Evolutionary conservation across 495 filamentous ascomycete species (phyloP).

Genomic region (Aspergillus indologenus): DNA sequence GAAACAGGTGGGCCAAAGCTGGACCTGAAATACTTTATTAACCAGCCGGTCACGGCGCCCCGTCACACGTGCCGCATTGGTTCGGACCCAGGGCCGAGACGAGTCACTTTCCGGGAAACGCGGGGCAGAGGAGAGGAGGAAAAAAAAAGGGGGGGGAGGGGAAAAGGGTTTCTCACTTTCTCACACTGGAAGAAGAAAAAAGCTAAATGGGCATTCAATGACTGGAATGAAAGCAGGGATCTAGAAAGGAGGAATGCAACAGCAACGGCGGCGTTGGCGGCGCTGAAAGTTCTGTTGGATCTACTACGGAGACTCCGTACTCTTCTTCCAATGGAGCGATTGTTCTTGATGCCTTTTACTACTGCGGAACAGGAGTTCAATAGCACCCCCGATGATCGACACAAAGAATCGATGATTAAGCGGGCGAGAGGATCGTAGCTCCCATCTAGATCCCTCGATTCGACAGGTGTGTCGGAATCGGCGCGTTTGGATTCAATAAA

Average conservation of each 20-base stretch:
- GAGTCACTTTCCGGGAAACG: slow-evolving; percentile 6
- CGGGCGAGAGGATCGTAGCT: background rate
- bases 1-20: background rate
- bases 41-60: background rate
- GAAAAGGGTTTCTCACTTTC: too few relatives aligned
- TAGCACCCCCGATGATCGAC: background rate
- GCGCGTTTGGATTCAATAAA: background rate
- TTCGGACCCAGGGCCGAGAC: slow-evolving; percentile 9
- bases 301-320: too few relatives aligned
- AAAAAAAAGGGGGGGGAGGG: slow-evolving; percentile 8
- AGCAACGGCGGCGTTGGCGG: background rate
- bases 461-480: too few relatives aligned
- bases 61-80: slow-evolving; percentile 13
- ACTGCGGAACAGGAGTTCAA: background rate
- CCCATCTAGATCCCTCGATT: background rate
- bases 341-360: background rate
- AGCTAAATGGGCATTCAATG: too few relatives aligned
- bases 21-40: background rate
- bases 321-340: background rate
- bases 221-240: background rate
- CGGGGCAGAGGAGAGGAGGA: slow-evolving; percentile 12
- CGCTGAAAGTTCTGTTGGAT: background rate
- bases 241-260: background rate
- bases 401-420: background rate
- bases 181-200: background rate